Conservation (phyloP, 192 early-diverging fungal genomes). For the Oehlia diaphana region DNA sequence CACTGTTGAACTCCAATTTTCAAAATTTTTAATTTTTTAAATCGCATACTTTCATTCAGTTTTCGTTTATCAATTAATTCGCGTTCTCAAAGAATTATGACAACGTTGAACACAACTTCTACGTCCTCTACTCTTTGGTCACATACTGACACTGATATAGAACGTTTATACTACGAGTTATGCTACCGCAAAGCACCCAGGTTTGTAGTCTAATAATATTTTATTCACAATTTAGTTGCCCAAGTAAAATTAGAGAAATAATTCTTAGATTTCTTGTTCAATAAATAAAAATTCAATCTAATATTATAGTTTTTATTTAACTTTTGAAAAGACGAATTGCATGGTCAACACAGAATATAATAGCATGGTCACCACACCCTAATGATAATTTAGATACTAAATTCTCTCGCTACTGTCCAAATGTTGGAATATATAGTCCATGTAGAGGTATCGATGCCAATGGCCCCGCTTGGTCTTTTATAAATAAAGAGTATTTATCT, state of each 20-base stretch:
- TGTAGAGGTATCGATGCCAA: background rate
- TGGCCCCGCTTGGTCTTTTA: constrained; percentile 5
- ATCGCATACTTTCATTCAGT: too few species aligned
- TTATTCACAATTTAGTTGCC: too few species aligned
- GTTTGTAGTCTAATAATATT: background rate
- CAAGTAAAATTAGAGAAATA: too few species aligned
- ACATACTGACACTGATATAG: background rate
- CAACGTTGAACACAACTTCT: background rate
- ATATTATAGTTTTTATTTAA: background rate
- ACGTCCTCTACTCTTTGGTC: background rate
- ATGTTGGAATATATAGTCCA: background rate
- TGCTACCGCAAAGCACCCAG: background rate
- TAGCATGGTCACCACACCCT: constrained; percentile 12
- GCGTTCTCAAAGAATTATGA: background rate
- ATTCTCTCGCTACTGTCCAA: background rate
- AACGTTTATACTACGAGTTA: background rate
- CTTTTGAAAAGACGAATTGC: background rate
- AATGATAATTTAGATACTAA: background rate
- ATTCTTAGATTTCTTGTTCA: background rate
- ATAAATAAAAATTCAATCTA: background rate
- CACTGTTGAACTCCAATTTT: too few species aligned
- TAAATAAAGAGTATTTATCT: background rate
- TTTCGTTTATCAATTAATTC: background rate
- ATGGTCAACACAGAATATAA: constrained; percentile 19
- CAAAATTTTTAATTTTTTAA: too few species aligned